Percentiles rank a stretch among this genome's conserved stretches.
Conservation (phyloP, 306 rosid species). For the Sechiopsis laciniata region DNA sequence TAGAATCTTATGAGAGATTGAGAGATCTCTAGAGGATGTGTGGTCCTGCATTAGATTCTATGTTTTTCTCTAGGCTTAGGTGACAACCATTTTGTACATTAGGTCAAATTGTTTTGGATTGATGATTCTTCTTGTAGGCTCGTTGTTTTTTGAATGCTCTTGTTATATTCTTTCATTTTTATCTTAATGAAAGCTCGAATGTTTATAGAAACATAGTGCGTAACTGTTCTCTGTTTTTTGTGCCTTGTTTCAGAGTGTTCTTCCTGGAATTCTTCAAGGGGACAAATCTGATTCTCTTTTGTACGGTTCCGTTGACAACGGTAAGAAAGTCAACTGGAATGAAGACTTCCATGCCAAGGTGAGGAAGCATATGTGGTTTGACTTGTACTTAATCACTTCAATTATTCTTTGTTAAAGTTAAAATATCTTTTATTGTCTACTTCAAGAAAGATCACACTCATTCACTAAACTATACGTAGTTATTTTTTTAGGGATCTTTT, state of each 20-base stretch:
- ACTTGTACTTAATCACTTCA: constrained; percentile 17
- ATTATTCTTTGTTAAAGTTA: constrained; percentile 4
- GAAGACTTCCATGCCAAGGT: constrained; percentile 97
- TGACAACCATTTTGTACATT: no score
- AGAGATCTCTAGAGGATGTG: no score
- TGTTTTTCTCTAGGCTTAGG: no score
- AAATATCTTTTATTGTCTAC: neutral
- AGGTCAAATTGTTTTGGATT: no score
- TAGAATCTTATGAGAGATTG: no score
- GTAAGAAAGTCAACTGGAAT: constrained; percentile 96
- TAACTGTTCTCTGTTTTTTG: neutral
- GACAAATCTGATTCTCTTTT: constrained; percentile 93
- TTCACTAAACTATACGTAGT: neutral
- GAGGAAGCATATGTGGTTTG: constrained; percentile 28
- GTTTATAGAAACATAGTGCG: neutral
- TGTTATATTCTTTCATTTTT: no score
- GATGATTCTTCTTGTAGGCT: no score
- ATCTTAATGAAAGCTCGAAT: no score
- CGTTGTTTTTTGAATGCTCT: no score
- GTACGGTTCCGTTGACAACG: constrained; percentile 97
- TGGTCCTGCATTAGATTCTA: no score
- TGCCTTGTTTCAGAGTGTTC: constrained; percentile 51
- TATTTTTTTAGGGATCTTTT: neutral
- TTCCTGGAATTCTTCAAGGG: constrained; percentile 99
- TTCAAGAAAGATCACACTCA: neutral